Evolutionary conservation across 805 yeast species (phyloP).

Genomic region (Yarrowia sp.): DNA sequence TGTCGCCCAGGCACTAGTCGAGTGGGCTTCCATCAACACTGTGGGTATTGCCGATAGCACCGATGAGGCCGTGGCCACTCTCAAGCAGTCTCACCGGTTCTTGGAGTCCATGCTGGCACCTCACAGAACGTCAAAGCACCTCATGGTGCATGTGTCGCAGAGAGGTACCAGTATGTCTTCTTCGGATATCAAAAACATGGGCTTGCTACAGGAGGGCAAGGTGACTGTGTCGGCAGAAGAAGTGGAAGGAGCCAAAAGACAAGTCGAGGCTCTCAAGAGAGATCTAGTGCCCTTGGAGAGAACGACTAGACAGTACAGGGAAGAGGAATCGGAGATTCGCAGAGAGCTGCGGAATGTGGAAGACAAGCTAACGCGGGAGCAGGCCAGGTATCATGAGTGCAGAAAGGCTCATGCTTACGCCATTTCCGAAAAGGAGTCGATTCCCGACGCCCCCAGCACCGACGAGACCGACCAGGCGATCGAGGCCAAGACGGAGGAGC

Average conservation of each 20-base stretch:
- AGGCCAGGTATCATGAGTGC: no score
- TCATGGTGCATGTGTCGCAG: neutral
- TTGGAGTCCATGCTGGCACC: neutral
- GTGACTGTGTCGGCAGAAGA: conserved; percentile 9
- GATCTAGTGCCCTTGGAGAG: neutral
- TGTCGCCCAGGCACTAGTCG: conserved; percentile 3
- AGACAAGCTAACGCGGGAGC: no score
- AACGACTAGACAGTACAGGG: neutral
- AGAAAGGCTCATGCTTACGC: neutral
- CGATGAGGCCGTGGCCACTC: neutral
- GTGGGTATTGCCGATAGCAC: neutral
- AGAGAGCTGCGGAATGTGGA: neutral
- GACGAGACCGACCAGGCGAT: conserved; percentile 22
- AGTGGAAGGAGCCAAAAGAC: neutral
- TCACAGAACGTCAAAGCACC: neutral
- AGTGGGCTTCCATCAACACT: conserved; percentile 1
- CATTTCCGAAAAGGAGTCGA: neutral
- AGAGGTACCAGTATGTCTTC: neutral
- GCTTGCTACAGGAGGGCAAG: conserved; percentile 1
- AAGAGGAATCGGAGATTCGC: neutral
- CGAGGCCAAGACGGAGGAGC: neutral
- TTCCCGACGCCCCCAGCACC: conserved; percentile 23
- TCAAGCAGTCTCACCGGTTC: neutral
- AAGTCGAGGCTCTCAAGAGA: neutral
- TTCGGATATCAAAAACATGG: no score